These are phyloP conservation scores for Globisporangium recalcitrans DNA, from an alignment of 352 stramenopile species.

Conservation along the genomic window DNA sequence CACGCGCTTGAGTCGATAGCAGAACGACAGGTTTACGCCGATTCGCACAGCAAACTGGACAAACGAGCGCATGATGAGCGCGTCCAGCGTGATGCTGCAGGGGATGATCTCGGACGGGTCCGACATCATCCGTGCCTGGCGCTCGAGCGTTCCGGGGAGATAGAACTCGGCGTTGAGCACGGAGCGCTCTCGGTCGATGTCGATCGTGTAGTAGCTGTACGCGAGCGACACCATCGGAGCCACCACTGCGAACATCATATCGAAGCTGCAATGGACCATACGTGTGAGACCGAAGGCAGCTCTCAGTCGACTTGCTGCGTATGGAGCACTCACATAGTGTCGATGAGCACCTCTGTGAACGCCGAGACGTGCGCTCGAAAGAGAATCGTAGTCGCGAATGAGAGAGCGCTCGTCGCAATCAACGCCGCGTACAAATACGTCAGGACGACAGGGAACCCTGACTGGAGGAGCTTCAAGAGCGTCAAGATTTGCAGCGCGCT, in stretches of 20 bases:
- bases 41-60: constrained; percentile 24
- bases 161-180: constrained; percentile 16
- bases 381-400: constrained; percentile 21
- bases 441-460: constrained; percentile 21
- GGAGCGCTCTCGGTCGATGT: constrained; percentile 26
- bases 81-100: constrained; percentile 26
- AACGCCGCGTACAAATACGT: constrained; percentile 23
- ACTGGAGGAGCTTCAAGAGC: constrained; percentile 23
- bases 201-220: constrained; percentile 29
- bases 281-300: no score
- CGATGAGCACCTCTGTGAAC: constrained; percentile 26
- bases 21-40: constrained; percentile 20
- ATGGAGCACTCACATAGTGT: constrained; percentile 32
- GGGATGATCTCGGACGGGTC: constrained; percentile 28
- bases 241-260: constrained; percentile 28
- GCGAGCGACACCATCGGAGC: constrained; percentile 25
- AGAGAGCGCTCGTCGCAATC: constrained; percentile 21
- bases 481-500: no score
- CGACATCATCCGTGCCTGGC: constrained; percentile 23
- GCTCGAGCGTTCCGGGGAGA: constrained; percentile 25
- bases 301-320: no score
- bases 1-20: constrained; percentile 22
- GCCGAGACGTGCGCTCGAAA: constrained; percentile 18
- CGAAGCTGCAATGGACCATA: constrained; percentile 24
- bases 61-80: constrained; percentile 19